Base-by-base conservation (phyloP, 75 land plant genomes). In the Picea glauca region DNA sequence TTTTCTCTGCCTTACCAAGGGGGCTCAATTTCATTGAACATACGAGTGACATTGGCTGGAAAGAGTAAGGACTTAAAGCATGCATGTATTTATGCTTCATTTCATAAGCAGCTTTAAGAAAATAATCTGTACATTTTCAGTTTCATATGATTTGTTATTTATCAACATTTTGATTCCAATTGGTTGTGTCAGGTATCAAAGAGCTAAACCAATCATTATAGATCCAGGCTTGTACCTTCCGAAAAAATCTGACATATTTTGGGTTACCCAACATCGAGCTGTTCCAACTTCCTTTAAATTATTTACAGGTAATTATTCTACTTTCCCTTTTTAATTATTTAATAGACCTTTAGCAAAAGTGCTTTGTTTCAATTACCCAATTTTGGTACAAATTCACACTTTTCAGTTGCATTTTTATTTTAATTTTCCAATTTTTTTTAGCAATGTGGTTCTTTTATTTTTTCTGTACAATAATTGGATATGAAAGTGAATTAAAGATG, bases 1-100 rank as follows among this genome's bases (percentile, higher is more conserved):
- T 90, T 59, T 90, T 92, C 62, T 90, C 94, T 13, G 88, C 78
- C 78, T 81, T 92, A 84, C 94, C 92, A 18, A 86, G 81, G 76
- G 87, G 90, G 76, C 82, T 92, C 67, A 92, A 90, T 81, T 92
- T 92, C 79, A 78, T 92, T 1, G 90, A 90, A 78, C 94, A 92
- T 82, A 84, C 92, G 30, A 92, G 94, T 78, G 77, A 86, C 26
- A 79, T 92, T 79, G 92, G 92, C 13, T 92, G 90, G 94, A 90
- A 84, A 88, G 90, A 90, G 94, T 92, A 79, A 82, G 98, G 2
- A 14, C 56, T 13, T 31, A 7, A 57, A 75, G 56, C 56, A 35
- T 66, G 18, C 35, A 1, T 66, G 13, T 35, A 17, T 30, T 65
- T 35, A 66, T 66, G 70, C 35, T 33, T 17, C 35, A 35, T 66